These are phyloP conservation scores for Warburgia ugandensis DNA, from an alignment of 164 flowering plant species.

Conservation along the genomic window DNA sequence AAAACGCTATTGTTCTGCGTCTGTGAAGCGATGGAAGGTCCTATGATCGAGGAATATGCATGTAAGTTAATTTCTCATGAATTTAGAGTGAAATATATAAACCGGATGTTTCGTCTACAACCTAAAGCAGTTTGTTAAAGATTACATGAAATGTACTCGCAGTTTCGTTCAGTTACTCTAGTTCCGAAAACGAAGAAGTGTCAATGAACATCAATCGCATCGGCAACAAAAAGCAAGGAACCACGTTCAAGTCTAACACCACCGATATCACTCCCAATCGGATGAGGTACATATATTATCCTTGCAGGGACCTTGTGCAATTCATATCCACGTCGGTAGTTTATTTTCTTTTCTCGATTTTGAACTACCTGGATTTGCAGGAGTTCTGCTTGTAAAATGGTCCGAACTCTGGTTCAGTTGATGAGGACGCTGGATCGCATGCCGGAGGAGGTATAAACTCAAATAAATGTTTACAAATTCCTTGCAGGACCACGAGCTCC, in stretches of 20 bases:
- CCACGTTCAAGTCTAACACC: slow-evolving; percentile 62
- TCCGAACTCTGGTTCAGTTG: slow-evolving; percentile 81
- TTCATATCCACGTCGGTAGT: too few relatives aligned
- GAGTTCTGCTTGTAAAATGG: slow-evolving; percentile 98
- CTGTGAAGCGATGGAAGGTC: slow-evolving; percentile 75
- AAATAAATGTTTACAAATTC: not conserved
- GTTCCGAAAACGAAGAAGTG: slow-evolving; percentile 64
- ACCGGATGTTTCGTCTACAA: not conserved
- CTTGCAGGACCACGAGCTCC: too few relatives aligned
- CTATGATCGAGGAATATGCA: slow-evolving; percentile 90
- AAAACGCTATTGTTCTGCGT: slow-evolving; percentile 81
- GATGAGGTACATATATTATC: slow-evolving; percentile 49
- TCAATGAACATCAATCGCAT: slow-evolving; percentile 73
- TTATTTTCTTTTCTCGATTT: too few relatives aligned
- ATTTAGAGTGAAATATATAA: not conserved
- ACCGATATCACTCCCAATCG: slow-evolving; percentile 78
- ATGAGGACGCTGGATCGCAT: slow-evolving; percentile 93
- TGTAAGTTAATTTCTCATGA: slow-evolving; percentile 35
- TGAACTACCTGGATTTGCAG: slow-evolving; percentile 26
- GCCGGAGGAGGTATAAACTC: slow-evolving; percentile 72
- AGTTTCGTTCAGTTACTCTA: slow-evolving; percentile 89
- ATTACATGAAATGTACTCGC: too few relatives aligned
- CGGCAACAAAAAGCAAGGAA: slow-evolving; percentile 70
- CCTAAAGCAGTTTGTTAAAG: not conserved
- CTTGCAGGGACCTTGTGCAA: too few relatives aligned